Conservation (phyloP, 2,329 filamentous ascomycete genomes). For the Aspergillus melleus region DNA sequence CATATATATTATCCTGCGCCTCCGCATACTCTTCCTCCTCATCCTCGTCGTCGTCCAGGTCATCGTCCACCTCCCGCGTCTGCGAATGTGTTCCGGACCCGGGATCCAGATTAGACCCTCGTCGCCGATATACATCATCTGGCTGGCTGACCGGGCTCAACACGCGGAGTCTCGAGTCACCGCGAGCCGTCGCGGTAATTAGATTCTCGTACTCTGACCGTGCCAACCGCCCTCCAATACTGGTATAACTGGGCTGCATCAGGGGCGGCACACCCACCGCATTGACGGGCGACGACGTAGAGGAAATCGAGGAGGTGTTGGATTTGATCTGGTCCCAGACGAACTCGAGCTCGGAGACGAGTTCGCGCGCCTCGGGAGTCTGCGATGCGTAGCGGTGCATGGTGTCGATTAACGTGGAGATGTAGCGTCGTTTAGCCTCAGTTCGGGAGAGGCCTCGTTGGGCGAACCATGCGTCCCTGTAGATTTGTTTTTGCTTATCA, state of each 20-base stretch:
- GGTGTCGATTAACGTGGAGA: constrained; percentile 89
- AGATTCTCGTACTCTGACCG: constrained; percentile 42
- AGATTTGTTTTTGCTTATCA: neutral
- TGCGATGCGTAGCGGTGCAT: constrained; percentile 93
- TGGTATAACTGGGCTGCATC: constrained; percentile 34
- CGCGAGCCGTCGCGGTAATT: constrained; percentile 46
- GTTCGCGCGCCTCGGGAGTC: constrained; percentile 76
- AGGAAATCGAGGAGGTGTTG: constrained; percentile 66
- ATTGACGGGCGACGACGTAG: constrained; percentile 22
- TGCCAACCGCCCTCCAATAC: constrained; percentile 37
- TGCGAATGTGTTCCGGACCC: constrained; percentile 25
- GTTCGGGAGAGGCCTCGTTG: constrained; percentile 82
- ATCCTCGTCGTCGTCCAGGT: constrained; percentile 38
- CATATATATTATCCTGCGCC: constrained; percentile 36
- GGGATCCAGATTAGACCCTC: constrained; percentile 41
- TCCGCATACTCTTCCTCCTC: constrained; percentile 40
- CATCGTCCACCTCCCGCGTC: constrained; percentile 34
- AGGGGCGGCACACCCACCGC: constrained; percentile 30
- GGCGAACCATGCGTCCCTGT: constrained; percentile 87
- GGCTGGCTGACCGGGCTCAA: constrained; percentile 85
- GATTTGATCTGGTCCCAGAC: constrained; percentile 98
- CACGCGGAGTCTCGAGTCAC: constrained; percentile 62
- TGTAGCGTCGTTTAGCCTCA: constrained; percentile 91
- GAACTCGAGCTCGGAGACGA: constrained; percentile 95
- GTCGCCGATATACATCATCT: constrained; percentile 57